Percentiles rank a stretch among this genome's conserved stretches.
Conservation (phyloP, 106 monocot genomes). For the Triglochin maritima region DNA sequence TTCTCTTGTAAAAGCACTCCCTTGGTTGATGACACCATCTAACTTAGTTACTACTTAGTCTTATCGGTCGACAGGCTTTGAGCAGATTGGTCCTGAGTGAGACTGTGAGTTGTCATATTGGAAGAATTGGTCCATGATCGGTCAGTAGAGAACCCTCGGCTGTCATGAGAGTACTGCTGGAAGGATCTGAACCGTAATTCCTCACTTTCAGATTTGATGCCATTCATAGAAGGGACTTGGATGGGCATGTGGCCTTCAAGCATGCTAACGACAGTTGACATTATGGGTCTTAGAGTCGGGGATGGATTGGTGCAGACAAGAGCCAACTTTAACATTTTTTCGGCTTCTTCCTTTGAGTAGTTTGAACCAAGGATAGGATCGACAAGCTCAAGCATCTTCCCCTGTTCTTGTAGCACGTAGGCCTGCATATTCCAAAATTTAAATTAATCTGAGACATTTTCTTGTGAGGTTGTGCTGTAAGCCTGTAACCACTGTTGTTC, state of each 20-base stretch:
- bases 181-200: slow-evolving; percentile 16
- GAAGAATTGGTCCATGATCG: slow-evolving; percentile 4
- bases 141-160: not conserved
- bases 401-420: slow-evolving; percentile 12
- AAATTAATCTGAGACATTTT: not conserved
- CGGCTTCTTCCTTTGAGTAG: not conserved
- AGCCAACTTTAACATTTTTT: slow-evolving; percentile 7
- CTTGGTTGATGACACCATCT: too few species aligned
- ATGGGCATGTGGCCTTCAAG: slow-evolving; percentile 7
- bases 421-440: slow-evolving; percentile 2
- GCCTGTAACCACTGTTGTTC: not conserved
- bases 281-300: slow-evolving; percentile 3
- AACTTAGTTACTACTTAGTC: too few species aligned
- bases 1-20: too few species aligned
- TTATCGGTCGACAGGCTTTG: too few species aligned
- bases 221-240: not conserved
- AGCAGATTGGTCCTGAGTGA: too few species aligned
- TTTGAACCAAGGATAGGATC: not conserved
- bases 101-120: not conserved
- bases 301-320: slow-evolving; percentile 16
- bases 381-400: slow-evolving; percentile 8
- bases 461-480: not conserved
- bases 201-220: not conserved
- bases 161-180: slow-evolving; percentile 6
- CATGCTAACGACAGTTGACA: not conserved